A percentile compares a stretch with the other conserved stretches of the same genome.
phyloP scores from a whole-genome alignment of 208 protist genomes.

The Acanthamoeba lugdunensis region DNA sequence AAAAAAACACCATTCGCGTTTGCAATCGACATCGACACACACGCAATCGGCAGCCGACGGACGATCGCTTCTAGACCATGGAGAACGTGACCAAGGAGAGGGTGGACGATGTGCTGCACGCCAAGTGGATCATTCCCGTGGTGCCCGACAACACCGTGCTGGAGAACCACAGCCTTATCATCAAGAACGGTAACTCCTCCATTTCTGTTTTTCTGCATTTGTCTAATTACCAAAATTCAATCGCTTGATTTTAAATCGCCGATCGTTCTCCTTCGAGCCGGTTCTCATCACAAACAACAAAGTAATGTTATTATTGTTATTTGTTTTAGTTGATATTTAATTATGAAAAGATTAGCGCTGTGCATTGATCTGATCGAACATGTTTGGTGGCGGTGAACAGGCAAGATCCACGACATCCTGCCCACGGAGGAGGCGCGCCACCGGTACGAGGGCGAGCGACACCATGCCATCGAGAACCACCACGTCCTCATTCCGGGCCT shows the following conservation, averaged over 20 bases:
- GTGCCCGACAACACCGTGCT: slow-evolving; percentile 75
- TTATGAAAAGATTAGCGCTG: too few species aligned
- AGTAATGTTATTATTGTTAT: too few species aligned
- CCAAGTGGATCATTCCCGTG: slow-evolving; percentile 83
- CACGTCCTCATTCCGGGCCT: slow-evolving; percentile 81
- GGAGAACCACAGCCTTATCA: slow-evolving; percentile 78
- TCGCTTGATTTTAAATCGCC: too few species aligned
- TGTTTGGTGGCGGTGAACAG: not conserved
- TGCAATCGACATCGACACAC: too few species aligned
- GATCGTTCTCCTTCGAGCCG: too few species aligned
- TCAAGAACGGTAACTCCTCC: slow-evolving; percentile 63
- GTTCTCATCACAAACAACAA: too few species aligned
- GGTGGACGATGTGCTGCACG: slow-evolving; percentile 76
- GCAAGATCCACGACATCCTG: slow-evolving; percentile 56
- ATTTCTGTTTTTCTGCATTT: not conserved
- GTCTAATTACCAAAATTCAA: not conserved
- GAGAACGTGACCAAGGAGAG: not conserved
- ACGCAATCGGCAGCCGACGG: too few species aligned
- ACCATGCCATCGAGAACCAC: slow-evolving; percentile 22
- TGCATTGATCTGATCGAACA: too few species aligned
- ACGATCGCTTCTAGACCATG: not conserved
- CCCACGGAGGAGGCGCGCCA: slow-evolving; percentile 32
- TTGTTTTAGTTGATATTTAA: too few species aligned
- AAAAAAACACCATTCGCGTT: too few species aligned
- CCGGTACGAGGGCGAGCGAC: not conserved